Base-by-base conservation (phyloP, 495 filamentous ascomycete species). In the Aspergillus ostianus region DNA sequence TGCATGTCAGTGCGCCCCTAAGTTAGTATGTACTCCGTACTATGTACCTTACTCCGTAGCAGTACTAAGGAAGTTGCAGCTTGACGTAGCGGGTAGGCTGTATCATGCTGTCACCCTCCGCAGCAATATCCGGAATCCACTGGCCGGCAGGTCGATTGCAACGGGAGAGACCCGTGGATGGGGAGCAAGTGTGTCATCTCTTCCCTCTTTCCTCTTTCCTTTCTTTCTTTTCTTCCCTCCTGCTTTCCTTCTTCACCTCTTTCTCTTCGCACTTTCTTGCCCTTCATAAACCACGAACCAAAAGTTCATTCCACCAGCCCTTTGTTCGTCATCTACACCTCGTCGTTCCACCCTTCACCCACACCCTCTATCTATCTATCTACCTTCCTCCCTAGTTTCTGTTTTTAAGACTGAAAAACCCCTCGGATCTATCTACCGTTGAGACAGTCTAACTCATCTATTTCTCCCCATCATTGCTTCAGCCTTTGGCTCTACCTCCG, bases 81-180 rank as follows among this genome's bases (percentile, higher is more conserved):
- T 32, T 32, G 36, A 41, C 3, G 36, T 41, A 41, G 36, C 13
- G 13, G 36, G 13, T 4, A 36, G 55, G 45, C 55, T 32, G 48
- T 45, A 58, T 51, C 56, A 58, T 44, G 20, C 49, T 21, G 63
- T 68, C 66, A 65, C 60, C 58, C 66, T 64, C 58, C 55, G 47
- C 56, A 59, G 56, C 59, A 32, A 62, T 63, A 53, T 54, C 62
- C 56, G 51, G 52, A 53, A 48, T 18, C 12, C n/a, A 32, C 46
- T 47, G 29, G 17, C 30, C 15, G 30, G 44, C 10, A 32, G 30
- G 26, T 27, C 46, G 48, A 41, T 52, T 54, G 61, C 52, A 62
- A 63, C 54, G 62, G 59, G 59, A 56, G 59, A 56, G 61, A 64
- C 60, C 66, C 66, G 57, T 64, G 63, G 66, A 29, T 56, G 23